phyloP scores from a whole-genome alignment of 2,329 filamentous ascomycete genomes.

The Diplodia intermedia region DNA sequence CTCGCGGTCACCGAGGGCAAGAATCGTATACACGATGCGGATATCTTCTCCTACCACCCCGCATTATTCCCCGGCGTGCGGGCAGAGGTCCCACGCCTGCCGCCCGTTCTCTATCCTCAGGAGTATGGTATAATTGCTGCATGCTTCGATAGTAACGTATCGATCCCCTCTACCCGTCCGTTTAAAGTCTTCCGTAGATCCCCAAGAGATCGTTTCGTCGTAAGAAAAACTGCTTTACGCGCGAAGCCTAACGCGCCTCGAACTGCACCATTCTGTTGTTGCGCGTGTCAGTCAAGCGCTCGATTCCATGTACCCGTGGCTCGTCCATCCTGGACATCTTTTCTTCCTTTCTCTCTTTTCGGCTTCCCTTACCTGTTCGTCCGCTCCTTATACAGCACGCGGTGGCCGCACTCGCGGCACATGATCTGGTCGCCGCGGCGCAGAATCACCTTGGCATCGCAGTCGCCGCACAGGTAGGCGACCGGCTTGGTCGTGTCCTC shows the following conservation, averaged over 20 bases:
- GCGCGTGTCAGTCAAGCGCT: not conserved
- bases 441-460: slow-evolving; percentile 76
- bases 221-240: not conserved
- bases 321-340: not conserved
- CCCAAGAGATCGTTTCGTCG: not conserved
- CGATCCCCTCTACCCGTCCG: not conserved
- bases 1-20: not conserved
- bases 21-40: not conserved
- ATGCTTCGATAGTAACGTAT: not conserved
- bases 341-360: no score
- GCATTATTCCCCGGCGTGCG: not conserved
- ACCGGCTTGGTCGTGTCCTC: slow-evolving; percentile 55
- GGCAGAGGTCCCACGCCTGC: not conserved
- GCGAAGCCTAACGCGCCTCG: slow-evolving; percentile 75
- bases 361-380: slow-evolving; percentile 80
- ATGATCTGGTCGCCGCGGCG: slow-evolving; percentile 81
- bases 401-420: slow-evolving; percentile 91
- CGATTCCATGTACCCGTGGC: not conserved
- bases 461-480: slow-evolving; percentile 75
- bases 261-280: slow-evolving; percentile 75
- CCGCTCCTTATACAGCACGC: slow-evolving; percentile 95
- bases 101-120: not conserved
- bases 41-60: not conserved
- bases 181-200: not conserved
- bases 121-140: not conserved